These are phyloP conservation scores for Alternaria consortialis DNA, from an alignment of 2,329 filamentous ascomycete species.

Conservation along the genomic window DNA sequence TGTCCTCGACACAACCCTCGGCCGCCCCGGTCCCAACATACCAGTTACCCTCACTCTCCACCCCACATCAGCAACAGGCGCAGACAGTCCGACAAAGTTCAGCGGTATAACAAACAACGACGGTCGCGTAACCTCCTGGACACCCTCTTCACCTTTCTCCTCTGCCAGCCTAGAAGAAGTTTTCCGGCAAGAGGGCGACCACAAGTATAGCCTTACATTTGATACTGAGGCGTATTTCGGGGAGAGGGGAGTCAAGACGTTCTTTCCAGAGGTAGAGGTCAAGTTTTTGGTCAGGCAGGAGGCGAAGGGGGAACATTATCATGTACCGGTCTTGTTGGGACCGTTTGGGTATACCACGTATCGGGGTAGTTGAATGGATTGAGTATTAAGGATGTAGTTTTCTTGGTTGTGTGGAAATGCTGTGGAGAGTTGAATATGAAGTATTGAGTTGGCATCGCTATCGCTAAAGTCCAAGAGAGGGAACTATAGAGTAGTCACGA, in stretches of 20 bases:
- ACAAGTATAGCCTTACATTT: conserved; percentile 75
- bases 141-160: conserved; percentile 58
- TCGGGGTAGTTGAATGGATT: conserved; percentile 62
- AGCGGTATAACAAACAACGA: conserved; percentile 77
- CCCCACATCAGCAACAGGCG: conserved; percentile 41
- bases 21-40: conserved; percentile 72
- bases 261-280: conserved; percentile 66
- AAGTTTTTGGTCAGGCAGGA: conserved; percentile 60
- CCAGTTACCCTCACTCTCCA: conserved; percentile 68
- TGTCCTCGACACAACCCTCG: conserved; percentile 82
- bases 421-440: neutral
- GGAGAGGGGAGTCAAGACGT: conserved; percentile 61
- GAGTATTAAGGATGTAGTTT: too few relatives aligned
- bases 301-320: conserved; percentile 70
- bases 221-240: conserved; percentile 78
- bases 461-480: neutral
- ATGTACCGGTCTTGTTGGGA: conserved; percentile 79
- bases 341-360: conserved; percentile 87
- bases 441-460: neutral
- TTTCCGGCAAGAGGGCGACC: conserved; percentile 52
- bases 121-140: conserved; percentile 77
- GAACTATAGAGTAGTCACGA: neutral
- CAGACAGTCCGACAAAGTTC: conserved; percentile 58
- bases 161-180: conserved; percentile 52
- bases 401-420: too few relatives aligned